Percentiles rank a stretch among this genome's conserved stretches.
Conservation (phyloP, 768 basidiomycete species). For the Porphyrellus cyaneotinctus region DNA sequence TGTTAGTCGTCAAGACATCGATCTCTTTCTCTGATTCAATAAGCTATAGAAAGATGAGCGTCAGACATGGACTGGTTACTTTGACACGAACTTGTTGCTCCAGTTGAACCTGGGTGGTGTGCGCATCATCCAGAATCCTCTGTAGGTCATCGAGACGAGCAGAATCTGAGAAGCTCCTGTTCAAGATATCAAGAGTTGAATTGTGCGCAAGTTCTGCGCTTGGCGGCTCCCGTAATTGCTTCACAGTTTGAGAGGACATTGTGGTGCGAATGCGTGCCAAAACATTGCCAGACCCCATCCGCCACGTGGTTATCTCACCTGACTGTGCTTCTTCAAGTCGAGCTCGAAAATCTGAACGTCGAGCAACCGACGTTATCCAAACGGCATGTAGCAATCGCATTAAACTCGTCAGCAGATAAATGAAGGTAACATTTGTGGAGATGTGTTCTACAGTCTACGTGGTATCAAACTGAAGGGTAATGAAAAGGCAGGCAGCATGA, state of each 20-base stretch:
- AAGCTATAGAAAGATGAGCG: conserved; percentile 48
- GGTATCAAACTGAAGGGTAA: not conserved
- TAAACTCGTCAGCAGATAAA: too few relatives aligned
- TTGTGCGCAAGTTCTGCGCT: conserved; percentile 38
- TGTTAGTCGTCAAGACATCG: conserved; percentile 43
- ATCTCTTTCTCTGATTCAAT: conserved; percentile 47
- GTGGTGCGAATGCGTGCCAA: not conserved
- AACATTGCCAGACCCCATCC: not conserved
- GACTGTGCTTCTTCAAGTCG: too few relatives aligned
- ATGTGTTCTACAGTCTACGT: not conserved
- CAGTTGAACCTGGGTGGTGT: conserved; percentile 38
- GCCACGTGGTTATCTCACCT: conserved; percentile 29
- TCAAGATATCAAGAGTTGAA: conserved; percentile 36
- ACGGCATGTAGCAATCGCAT: too few relatives aligned
- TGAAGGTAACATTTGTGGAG: too few relatives aligned
- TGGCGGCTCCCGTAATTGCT: conserved; percentile 47
- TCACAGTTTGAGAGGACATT: conserved; percentile 46
- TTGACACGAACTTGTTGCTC: conserved; percentile 41
- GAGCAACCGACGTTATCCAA: too few relatives aligned
- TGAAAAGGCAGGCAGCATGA: too few relatives aligned
- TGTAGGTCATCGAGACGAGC: conserved; percentile 51
- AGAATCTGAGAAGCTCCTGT: conserved; percentile 44
- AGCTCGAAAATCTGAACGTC: too few relatives aligned
- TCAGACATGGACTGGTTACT: conserved; percentile 9
- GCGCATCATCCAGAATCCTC: conserved; percentile 40